Evolutionary conservation across 352 stramenopile species (phyloP).

Genomic region (Phytophthora agathidicida): DNA sequence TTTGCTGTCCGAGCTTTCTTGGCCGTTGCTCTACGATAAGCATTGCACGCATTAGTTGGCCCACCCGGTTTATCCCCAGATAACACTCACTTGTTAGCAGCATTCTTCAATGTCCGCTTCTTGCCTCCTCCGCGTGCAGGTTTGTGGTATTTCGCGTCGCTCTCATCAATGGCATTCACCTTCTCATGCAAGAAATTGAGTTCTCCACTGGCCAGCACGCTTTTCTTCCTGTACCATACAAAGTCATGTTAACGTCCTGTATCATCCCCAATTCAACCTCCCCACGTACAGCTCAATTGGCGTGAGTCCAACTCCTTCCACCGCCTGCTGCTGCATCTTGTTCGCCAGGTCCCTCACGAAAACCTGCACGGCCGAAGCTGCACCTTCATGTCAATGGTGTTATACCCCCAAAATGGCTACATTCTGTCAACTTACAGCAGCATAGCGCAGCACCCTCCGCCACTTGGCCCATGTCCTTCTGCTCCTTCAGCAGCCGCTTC

Average conservation of each 20-base stretch:
- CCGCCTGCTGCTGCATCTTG: conserved; percentile 43
- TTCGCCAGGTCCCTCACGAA: conserved; percentile 66
- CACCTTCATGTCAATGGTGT: too few species aligned
- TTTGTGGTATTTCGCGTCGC: conserved; percentile 64
- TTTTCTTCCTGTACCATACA: conserved; percentile 51
- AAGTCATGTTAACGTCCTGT: neutral
- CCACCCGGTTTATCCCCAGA: too few species aligned
- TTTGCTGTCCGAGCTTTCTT: conserved; percentile 33
- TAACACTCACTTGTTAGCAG: conserved; percentile 30
- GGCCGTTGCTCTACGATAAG: conserved; percentile 12
- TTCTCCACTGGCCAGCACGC: conserved; percentile 45
- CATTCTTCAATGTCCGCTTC: conserved; percentile 24
- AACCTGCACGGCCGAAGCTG: conserved; percentile 61
- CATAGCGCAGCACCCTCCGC: conserved; percentile 51
- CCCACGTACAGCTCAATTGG: conserved; percentile 67
- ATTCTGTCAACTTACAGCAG: conserved; percentile 38
- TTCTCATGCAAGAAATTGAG: conserved; percentile 64
- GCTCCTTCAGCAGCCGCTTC: conserved; percentile 67
- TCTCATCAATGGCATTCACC: conserved; percentile 64
- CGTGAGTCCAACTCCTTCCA: conserved; percentile 37
- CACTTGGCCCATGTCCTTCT: conserved; percentile 80
- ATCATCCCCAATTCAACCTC: conserved; percentile 3
- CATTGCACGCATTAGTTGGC: too few species aligned
- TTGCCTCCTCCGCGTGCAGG: conserved; percentile 24
- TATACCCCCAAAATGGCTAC: conserved; percentile 9